Conservation (phyloP, 2,329 filamentous ascomycete species). For the Ascochyta pisi region DNA sequence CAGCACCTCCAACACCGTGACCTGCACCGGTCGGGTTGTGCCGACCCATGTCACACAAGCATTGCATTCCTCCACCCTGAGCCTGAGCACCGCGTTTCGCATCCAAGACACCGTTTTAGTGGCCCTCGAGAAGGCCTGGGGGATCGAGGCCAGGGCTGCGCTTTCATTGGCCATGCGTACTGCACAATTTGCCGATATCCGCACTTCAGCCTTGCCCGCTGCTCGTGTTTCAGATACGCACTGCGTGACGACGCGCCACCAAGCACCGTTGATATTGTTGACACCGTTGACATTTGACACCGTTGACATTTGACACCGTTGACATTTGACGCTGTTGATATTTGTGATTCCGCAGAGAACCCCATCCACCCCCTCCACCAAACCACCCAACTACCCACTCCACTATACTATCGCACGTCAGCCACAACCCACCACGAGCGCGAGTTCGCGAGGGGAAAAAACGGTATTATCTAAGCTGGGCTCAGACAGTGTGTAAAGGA, state of each 20-base stretch:
- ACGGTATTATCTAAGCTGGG: neutral
- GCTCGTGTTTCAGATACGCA: conserved; percentile 10
- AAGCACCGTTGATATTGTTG: neutral
- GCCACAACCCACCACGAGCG: neutral
- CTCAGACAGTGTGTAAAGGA: conserved; percentile 3
- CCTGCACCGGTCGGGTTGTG: neutral
- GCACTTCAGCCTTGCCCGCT: conserved; percentile 6
- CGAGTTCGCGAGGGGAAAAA: neutral
- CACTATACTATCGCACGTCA: neutral
- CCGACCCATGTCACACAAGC: conserved; percentile 3
- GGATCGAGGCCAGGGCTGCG: neutral
- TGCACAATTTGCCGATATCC: conserved; percentile 10
- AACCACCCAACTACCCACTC: neutral
- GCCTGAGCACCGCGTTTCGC: conserved; percentile 9
- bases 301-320: no score
- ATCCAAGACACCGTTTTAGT: conserved; percentile 11
- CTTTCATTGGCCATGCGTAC: conserved; percentile 1
- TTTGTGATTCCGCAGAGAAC: no score
- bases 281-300: no score
- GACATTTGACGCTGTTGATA: no score
- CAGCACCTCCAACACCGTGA: conserved; percentile 11
- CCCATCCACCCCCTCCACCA: no score
- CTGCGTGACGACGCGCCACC: conserved; percentile 15
- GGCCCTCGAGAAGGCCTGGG: conserved; percentile 12
- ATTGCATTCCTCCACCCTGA: conserved; percentile 2